Evolutionary conservation across 495 filamentous ascomycete species (phyloP), one percentile per base, ranked within the genome.

Genomic region (Aspergillus wentii): DNA sequence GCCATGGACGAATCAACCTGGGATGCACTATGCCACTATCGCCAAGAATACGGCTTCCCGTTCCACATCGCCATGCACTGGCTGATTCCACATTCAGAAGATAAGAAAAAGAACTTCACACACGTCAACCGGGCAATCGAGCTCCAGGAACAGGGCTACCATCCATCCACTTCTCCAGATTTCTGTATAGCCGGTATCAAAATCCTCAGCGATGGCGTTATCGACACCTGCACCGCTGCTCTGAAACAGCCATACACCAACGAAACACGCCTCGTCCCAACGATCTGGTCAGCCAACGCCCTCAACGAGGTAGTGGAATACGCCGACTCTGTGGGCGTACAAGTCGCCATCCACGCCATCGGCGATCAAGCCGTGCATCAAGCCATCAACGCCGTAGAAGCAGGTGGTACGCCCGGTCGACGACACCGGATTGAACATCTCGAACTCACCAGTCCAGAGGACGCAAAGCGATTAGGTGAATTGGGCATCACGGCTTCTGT

Each of bases 301-400:
- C 59, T 83, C 1, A 53, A 56, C n/a, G 70, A 72, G 3, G 75
- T 82, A 0, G 71, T 83, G 4, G 51, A 66, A 23, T 64, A 63
- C 19, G 80, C 79, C 8, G 64, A 74, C 31, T 49, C 51, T 9
- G 74, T 72, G 0, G 72, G 69, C 1, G 51, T 84, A 17, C 80
- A 84, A 54, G 72, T 76, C 27, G 80, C 80, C 1, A 67, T 84
- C 19, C 80, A 84, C 44, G 80, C 80, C 11, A 84, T 84, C 37
- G 80, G 80, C 25, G 79, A 84, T 37, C 57, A 53, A 13, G 72
- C 80, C 1, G 59, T 82, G 18, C 57, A 59, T 33, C 64, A 74
- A 45, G 74, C 75, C 1, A 71, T 82, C 30, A 68, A 82, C 41
- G 65, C 66, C 3, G 48, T 84, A n/a, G 56, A 1, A 34, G 25